Base-by-base conservation (phyloP, 1,139 yeast species). In the Yarrowia galli region DNA sequence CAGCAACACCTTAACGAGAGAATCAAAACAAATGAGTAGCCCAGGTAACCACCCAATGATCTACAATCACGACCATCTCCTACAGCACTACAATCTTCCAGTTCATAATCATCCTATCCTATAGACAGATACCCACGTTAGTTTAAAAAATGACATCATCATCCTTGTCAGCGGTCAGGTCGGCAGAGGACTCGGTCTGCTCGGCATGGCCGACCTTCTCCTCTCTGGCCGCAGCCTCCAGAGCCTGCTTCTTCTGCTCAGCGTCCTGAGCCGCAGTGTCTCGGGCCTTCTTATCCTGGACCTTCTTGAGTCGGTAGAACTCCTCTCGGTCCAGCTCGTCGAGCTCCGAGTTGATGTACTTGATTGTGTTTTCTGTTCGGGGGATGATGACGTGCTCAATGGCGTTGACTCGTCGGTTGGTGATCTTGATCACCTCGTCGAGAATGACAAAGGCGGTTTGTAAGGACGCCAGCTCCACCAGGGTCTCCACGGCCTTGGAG, bases 291-390 rank as follows among this genome's bases (percentile, higher is more conserved):
- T 92, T 93, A 77, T 92, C 96, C 80, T 95, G 98, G 68, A 95
- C 98, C 80, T 95, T 95, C 82, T 95, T 95, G 82, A 95, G 86
- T 75, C 99, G 84, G 81, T 92, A 95, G 77, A 95, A 95, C 80
- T 95, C 99, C 80, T 95, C 99, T 84, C 99, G 89, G 78, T 95
- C 99, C 79, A 95, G 85, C 81, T 95, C 99, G 79, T 95, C 99
- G 78, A 95, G 85, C 79, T 95, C 99, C 38, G 97, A 91, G 79
- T 92, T 92, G 82, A 95, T 95, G 79, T 95, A 86, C 70, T 90
- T 85, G 75, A 95, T 95, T 43, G 99, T 95, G 79, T 95, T 95
- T 79, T 95, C 98, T 2, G 98, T 93, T 79, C 98, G 87, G 71
- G 99, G 99, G 70, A 95, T 95, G 75, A 95, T 93, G 67, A 95